phyloP scores from a whole-genome alignment of 1,284 basidiomycete genomes.

The Heterobasidion annosum region DNA sequence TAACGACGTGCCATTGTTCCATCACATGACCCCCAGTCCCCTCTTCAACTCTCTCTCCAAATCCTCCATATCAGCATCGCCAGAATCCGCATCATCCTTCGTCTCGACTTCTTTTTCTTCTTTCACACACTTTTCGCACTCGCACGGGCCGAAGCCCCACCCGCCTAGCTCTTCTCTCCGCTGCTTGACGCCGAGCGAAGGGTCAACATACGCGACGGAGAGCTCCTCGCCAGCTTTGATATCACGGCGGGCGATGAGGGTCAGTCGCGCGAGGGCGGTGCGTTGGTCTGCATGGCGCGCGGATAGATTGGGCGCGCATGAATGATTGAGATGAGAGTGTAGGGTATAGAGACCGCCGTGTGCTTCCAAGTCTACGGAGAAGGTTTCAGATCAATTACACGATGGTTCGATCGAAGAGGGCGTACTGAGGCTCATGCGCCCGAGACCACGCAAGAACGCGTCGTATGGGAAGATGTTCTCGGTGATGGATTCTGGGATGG shows the following conservation, averaged over 20 bases:
- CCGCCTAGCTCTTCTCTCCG: conserved; percentile 55
- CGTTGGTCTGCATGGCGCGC: conserved; percentile 63
- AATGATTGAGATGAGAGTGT: conserved; percentile 85
- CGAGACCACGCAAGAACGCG: conserved; percentile 66
- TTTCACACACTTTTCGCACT: conserved; percentile 53
- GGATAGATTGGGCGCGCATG: conserved; percentile 71
- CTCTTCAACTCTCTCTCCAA: conserved; percentile 40
- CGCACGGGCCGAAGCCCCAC: conserved; percentile 71
- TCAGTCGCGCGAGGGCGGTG: conserved; percentile 57
- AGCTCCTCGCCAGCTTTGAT: conserved; percentile 72
- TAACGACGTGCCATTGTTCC: background rate
- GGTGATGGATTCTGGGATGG: conserved; percentile 41
- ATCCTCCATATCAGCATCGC: conserved; percentile 20
- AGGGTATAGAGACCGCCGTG: conserved; percentile 83
- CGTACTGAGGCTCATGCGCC: conserved; percentile 75
- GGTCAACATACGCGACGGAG: conserved; percentile 74
- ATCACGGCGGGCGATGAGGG: conserved; percentile 55
- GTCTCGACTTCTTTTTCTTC: conserved; percentile 31
- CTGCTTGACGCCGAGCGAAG: conserved; percentile 38
- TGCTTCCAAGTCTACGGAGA: conserved; percentile 61
- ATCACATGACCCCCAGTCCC: conserved; percentile 33
- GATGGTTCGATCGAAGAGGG: conserved; percentile 5
- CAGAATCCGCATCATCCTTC: conserved; percentile 15
- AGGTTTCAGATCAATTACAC: background rate
- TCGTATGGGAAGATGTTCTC: conserved; percentile 66